These are phyloP conservation scores for Pseudocercospora cruenta DNA, from an alignment of 2,329 filamentous ascomycete species.

Conservation along the genomic window DNA sequence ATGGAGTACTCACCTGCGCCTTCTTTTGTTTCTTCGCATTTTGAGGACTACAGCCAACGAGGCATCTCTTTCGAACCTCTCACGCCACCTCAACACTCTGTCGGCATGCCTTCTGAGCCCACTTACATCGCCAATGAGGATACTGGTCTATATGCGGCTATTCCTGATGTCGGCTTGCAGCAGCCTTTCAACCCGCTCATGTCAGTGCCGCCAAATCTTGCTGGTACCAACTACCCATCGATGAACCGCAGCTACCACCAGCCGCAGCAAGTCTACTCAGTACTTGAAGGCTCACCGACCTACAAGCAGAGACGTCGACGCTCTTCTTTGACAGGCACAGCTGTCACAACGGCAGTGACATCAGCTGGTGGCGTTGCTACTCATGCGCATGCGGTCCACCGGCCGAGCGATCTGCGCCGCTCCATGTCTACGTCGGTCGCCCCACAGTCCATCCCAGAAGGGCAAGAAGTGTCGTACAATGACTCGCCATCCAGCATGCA, in stretches of 20 bases:
- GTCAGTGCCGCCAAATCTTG: conserved; percentile 83
- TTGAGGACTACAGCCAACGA: conserved; percentile 95
- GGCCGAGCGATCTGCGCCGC: conserved; percentile 85
- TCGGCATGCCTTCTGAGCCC: conserved; percentile 82
- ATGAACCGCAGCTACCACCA: conserved; percentile 66
- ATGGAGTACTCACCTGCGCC: conserved; percentile 98
- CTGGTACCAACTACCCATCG: conserved; percentile 76
- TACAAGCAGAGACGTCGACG: conserved; percentile 96
- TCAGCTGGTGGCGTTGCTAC: conserved; percentile 53
- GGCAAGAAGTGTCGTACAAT: conserved; percentile 69
- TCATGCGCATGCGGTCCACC: conserved; percentile 64
- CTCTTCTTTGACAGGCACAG: conserved; percentile 82
- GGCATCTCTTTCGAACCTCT: conserved; percentile 96
- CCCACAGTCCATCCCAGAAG: conserved; percentile 61
- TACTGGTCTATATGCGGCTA: conserved; percentile 91
- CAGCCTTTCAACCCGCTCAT: conserved; percentile 84
- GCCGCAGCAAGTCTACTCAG: conserved; percentile 82
- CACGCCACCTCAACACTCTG: conserved; percentile 89
- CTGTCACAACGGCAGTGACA: conserved; percentile 59
- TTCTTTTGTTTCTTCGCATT: conserved; percentile 97
- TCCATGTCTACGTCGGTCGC: conserved; percentile 88
- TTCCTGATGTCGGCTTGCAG: conserved; percentile 81
- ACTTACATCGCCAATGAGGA: conserved; percentile 99
- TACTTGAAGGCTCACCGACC: conserved; percentile 95
- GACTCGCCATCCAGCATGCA: conserved; percentile 79